Base-by-base conservation (phyloP, 2,329 filamentous ascomycete species). In the Trichoderma asperellum region DNA sequence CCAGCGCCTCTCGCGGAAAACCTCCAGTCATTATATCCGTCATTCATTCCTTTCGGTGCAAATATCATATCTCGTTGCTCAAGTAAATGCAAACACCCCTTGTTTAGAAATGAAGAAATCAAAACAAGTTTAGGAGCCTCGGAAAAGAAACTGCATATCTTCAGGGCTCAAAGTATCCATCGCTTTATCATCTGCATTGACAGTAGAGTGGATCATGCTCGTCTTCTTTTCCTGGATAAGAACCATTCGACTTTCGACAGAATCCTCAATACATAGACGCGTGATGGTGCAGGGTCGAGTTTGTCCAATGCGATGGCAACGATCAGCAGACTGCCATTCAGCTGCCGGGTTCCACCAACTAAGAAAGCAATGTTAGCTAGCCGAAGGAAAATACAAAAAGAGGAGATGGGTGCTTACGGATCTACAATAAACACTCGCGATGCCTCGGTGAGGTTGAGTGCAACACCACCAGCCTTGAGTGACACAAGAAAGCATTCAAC, bases 331-430 rank as follows among this genome's bases (percentile, higher is more conserved):
- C 81, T 99, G 96, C 96, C 96, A 99, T 82, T 99, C 96, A 0
- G 95, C 95, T n/a, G 94, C 94, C n/a, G 96, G 96, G 74, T 98
- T 98, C 96, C 96, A 99, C 96, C 96, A 98, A 74, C 92, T 94
- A 10, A 73, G 2, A 27, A 59, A 40, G 1, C 27, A 52, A 24
- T 34, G 35, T 55, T 56, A 52, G 71, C 27, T 72, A 34, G 52
- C 37, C 7, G n/a, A 24, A 18, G 35, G 5, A n/a, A 16, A 47
- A 34, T 72, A 53, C 71, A 60, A 21, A 21, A 32, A 1, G 14
- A 53, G 0, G 16, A 7, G 40, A 14, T 47, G 4, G 63, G 2
- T 7, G 43, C 92, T 87, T 88, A 94, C 85, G 96, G 96, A 76
- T 99, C 96, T 70, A 98, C 90, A 71, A 98, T 97, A 79, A 97